Base-by-base conservation (phyloP, 2,329 filamentous ascomycete species). In the Onygenales sp. region DNA sequence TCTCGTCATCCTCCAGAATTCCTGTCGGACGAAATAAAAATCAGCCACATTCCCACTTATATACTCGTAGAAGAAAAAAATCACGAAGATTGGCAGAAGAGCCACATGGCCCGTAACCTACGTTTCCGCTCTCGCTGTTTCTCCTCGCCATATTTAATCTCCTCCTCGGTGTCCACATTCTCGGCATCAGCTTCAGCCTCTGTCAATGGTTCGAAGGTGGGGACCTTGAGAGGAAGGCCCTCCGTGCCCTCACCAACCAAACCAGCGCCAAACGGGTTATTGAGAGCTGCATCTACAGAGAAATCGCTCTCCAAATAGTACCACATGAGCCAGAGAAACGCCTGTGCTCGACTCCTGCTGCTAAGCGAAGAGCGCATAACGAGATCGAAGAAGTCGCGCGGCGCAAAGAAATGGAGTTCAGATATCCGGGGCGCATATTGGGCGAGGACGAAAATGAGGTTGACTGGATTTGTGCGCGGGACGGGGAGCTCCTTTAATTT, bases 251-350 rank as follows among this genome's bases (percentile, higher is more conserved):
- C 70, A 32, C 70, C 72, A 47, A 72, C 69, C 39, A 70, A 57
- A 11, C 74, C 74, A 2, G 71, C 69, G 0, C 93, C 93, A 63
- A 96, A 98, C 0, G 93, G 93, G 64, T 98, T 98, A 61, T 88
- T 85, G 47, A 89, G 79, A 44, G 89, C 92, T 53, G 88, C 89
- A 63, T 95, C 88, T 61, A 86, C 83, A 0, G 88, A 88, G 61
- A 96, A 97, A 67, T 96, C 89, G 32, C 91, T 95, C 68, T 98
- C 93, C 14, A 98, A 79, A 66, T 98, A 97, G 77, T 93, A 96
- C 93, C 93, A 98, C 84, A 98, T 94, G 58, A 98, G 76, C 93
- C 93, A 98, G 17, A 98, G 74, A 62, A 98, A 98, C 0, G 92
- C 92, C 44, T 76, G 84, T 1, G 93, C 91, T 58, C 93, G 82